Base-by-base conservation (phyloP, 139 green algal genomes). In the Chlamydomonas applanata region DNA sequence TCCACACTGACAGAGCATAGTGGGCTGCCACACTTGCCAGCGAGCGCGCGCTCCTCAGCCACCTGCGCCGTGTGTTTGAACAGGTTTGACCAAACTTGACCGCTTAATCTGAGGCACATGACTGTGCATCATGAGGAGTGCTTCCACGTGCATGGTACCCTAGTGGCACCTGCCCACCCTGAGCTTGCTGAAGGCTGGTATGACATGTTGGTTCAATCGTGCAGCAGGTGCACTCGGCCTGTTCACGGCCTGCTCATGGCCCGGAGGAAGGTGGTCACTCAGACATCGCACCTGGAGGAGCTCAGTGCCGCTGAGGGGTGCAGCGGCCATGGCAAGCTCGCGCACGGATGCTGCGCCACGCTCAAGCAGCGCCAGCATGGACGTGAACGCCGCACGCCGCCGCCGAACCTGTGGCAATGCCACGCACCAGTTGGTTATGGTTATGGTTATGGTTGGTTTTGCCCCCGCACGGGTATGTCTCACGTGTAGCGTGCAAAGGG, bases 31-130 rank as follows among this genome's bases (percentile, higher is more conserved):
- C 83, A 85, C 34, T 73, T 74, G 60, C 81, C 79, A 0, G 82
- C 74, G n/a, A 89, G 74, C 14, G 82, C 75, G 36, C 82, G 71
- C 71, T 91, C 84, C 69, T 91, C 85, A 9, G 81, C 81, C 29
- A 80, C 78, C 46, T 71, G 64, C 53, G 60, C n/a, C 5, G 22
- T 25, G 24, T 59, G 40, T n/a, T n/a, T n/a, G n/a, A n/a, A n/a
- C 32, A 14, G 19, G 52, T 16, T 33, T 19, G n/a, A 19, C 24
- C n/a, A 27, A 33, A 27, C 22, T n/a, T n/a, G n/a, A n/a, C n/a
- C n/a, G n/a, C n/a, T n/a, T n/a, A n/a, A n/a, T n/a, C n/a, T n/a
- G n/a, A n/a, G n/a, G n/a, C n/a, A n/a, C n/a, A n/a, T n/a, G n/a
- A n/a, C n/a, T n/a, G n/a, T n/a, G n/a, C n/a, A n/a, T n/a, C n/a